These are phyloP conservation scores for Geranium rotundifolium DNA, from an alignment of 345 rosid species.

Conservation along the genomic window DNA sequence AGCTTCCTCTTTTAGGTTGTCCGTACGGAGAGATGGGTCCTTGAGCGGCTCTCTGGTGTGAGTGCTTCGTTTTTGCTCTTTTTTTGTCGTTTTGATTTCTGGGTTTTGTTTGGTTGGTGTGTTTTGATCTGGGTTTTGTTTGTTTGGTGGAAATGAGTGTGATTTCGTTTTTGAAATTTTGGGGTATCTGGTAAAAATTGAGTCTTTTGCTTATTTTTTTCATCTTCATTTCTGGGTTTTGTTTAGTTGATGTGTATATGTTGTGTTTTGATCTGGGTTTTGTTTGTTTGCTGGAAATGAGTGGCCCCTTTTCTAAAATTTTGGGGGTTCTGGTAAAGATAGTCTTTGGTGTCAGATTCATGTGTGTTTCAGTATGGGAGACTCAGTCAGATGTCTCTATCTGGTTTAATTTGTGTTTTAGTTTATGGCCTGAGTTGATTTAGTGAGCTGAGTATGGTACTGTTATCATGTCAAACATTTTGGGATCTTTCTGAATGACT, in stretches of 20 bases:
- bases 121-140: background rate
- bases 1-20: conserved; percentile 38
- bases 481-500: background rate
- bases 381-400: background rate
- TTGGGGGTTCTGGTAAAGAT: background rate
- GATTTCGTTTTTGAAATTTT: too few relatives aligned
- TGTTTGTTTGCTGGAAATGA: background rate
- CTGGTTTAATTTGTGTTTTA: background rate
- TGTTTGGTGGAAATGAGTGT: too few relatives aligned
- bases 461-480: background rate
- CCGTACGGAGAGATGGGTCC: conserved; percentile 21
- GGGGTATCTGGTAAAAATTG: background rate
- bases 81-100: background rate
- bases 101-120: background rate
- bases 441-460: too few relatives aligned
- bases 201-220: too few relatives aligned
- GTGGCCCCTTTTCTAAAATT: too few relatives aligned
- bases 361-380: background rate
- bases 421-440: too few relatives aligned
- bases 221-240: background rate
- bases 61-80: conserved; percentile 14
- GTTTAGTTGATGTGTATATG: background rate
- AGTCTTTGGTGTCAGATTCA: background rate
- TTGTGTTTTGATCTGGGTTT: background rate
- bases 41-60: conserved; percentile 41